Base-by-base conservation (phyloP, 768 basidiomycete species). In the Panus rudis region DNA sequence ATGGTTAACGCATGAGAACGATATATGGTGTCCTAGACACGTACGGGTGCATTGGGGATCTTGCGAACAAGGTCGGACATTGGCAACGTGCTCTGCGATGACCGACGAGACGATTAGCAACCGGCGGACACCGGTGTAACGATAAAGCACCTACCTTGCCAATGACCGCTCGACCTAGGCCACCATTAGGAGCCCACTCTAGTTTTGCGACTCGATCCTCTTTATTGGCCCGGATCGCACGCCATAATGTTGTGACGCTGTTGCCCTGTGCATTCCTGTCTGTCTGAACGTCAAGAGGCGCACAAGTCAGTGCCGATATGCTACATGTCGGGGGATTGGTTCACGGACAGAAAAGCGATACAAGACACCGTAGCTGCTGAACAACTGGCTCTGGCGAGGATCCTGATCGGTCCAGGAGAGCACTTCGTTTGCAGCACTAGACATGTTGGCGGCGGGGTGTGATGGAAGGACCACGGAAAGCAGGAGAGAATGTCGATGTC, bases 371-470 rank as follows among this genome's bases (percentile, higher is more conserved):
- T 79, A 86, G 24, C 78, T 73, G 56, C 84, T 87, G 68, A 89
- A 91, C 46, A 92, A 72, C 40, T 77, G 70, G 56, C 89, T 91
- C 61, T 88, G 81, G 38, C 85, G 81, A 54, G 85, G 82, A 63
- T 91, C 87, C 54, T 83, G 79, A 64, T 82, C 87, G 35, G 88
- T 90, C 88, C 88, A 92, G 42, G 81, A 86, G 60, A 89, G 76
- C 38, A 87, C 70, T 47, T 89, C 85, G 63, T 60, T 55, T 30
- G 51, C 47, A 38, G 49, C 43, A 54, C 71, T 64, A 37, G 73
- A 57, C 76, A 78, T 79, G 48, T 49, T 58, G 56, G 53, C 43
- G 49, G 54, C 57, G 56, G 44, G 50, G 52, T 48, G 53, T 55
- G 52, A 56, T 47, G 45, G 50, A 52, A 51, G 41, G 42, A 50